Evolutionary conservation across 768 basidiomycete species (phyloP).

Genomic region (Serpula lacrymans): DNA sequence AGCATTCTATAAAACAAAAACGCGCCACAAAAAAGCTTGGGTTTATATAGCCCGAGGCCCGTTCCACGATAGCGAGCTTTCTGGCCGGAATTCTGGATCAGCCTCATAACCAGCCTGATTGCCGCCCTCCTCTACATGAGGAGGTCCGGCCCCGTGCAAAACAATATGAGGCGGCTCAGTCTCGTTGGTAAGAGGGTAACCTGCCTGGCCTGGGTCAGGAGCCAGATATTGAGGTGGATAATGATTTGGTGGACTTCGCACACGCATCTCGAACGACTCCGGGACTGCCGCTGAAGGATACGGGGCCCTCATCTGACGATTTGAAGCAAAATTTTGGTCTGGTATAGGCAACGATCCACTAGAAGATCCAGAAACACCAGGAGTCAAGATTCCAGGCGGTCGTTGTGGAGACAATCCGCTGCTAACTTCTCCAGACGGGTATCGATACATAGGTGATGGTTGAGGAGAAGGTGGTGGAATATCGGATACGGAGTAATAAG

Average conservation of each 20-base stretch:
- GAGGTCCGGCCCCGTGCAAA: too few species aligned
- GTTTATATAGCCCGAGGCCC: constrained; percentile 11
- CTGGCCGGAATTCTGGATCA: constrained; percentile 1
- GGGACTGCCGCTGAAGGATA: too few species aligned
- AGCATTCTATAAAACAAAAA: constrained; percentile 15
- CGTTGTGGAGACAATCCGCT: constrained; percentile 37
- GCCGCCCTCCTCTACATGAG: too few species aligned
- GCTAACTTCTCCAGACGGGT: constrained; percentile 43
- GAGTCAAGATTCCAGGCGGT: too few species aligned
- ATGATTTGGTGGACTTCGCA: constrained; percentile 21
- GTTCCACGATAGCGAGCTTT: constrained; percentile 8
- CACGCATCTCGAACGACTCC: constrained; percentile 39
- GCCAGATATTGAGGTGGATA: not conserved
- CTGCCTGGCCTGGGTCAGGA: not conserved
- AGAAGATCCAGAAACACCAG: too few species aligned
- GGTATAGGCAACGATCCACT: too few species aligned
- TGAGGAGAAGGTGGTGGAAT: constrained; percentile 56
- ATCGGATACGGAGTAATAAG: constrained; percentile 58
- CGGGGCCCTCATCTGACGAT: too few species aligned
- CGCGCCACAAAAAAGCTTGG: constrained; percentile 4
- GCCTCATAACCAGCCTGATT: constrained; percentile 7
- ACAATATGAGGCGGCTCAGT: too few species aligned
- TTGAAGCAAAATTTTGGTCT: too few species aligned
- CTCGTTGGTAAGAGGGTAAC: not conserved
- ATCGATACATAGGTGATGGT: constrained; percentile 46